A percentile compares a stretch with the other conserved stretches of the same genome.
Conservation (phyloP, 2,329 filamentous ascomycete genomes). For the Parastagonospora nodorum region DNA sequence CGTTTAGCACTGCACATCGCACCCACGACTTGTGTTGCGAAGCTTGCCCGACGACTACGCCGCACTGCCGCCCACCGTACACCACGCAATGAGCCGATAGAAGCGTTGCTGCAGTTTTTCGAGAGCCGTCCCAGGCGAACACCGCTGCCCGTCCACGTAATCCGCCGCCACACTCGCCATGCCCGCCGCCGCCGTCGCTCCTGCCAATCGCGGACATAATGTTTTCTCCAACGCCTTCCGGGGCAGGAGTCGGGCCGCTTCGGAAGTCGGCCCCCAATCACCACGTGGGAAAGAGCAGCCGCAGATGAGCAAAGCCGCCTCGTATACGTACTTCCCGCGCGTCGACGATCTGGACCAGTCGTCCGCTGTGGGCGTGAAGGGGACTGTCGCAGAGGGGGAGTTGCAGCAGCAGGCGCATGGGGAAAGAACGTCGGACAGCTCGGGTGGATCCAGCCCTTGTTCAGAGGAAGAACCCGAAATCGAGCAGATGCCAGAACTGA, state of each 20-base stretch:
- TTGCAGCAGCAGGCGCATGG: slow-evolving; percentile 29
- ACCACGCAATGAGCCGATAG: slow-evolving; percentile 22
- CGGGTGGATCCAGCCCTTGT: slow-evolving; percentile 52
- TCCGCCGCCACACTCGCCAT: slow-evolving; percentile 25
- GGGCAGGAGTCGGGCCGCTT: slow-evolving; percentile 39
- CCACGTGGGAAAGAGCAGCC: slow-evolving; percentile 29
- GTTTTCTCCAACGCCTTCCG: slow-evolving; percentile 36
- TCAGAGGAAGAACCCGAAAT: slow-evolving; percentile 42
- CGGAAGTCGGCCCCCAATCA: slow-evolving; percentile 34
- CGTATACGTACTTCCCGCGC: slow-evolving; percentile 48
- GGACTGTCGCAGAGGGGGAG: slow-evolving; percentile 40
- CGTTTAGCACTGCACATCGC: slow-evolving; percentile 19
- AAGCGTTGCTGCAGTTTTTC: slow-evolving; percentile 3
- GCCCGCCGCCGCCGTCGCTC: slow-evolving; percentile 38
- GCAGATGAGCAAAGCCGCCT: slow-evolving; percentile 46
- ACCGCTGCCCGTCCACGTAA: slow-evolving; percentile 4
- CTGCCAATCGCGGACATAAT: slow-evolving; percentile 36
- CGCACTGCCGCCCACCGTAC: slow-evolving; percentile 20
- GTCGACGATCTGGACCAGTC: slow-evolving; percentile 43
- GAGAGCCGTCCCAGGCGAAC: slow-evolving; percentile 3
- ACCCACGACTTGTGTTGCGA: neutral
- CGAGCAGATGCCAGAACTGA: slow-evolving; percentile 37
- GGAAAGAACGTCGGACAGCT: slow-evolving; percentile 45
- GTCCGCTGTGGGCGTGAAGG: slow-evolving; percentile 33
- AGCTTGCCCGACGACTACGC: slow-evolving; percentile 19